Evolutionary conservation across 2,329 filamentous ascomycete species (phyloP).

Genomic region (Malbranchea zuffiana): DNA sequence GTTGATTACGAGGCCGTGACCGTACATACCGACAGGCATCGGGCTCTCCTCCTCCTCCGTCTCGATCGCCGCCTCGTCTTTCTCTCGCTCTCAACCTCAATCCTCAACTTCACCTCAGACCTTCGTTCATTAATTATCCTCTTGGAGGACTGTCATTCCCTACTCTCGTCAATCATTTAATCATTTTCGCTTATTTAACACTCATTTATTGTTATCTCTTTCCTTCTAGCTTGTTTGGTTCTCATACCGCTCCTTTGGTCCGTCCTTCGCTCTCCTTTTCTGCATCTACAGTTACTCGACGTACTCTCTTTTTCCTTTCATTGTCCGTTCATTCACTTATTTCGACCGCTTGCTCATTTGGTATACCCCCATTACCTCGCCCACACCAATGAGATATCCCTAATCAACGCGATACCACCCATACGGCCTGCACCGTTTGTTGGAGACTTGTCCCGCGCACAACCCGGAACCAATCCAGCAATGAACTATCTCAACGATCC

Average conservation of each 20-base stretch:
- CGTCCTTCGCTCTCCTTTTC: slow-evolving; percentile 15
- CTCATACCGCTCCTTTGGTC: slow-evolving; percentile 9
- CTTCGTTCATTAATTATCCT: background rate
- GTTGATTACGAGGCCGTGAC: too few species aligned
- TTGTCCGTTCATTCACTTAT: background rate
- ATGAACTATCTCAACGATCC: slow-evolving; percentile 34
- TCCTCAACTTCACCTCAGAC: slow-evolving; percentile 4
- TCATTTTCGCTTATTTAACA: slow-evolving; percentile 14
- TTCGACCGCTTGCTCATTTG: slow-evolving; percentile 15
- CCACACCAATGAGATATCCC: background rate
- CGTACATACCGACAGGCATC: too few species aligned
- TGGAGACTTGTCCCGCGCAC: too few species aligned
- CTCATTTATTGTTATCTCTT: slow-evolving; percentile 15
- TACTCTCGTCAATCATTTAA: slow-evolving; percentile 4
- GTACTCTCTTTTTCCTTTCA: background rate
- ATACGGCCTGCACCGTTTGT: too few species aligned
- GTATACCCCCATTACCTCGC: background rate
- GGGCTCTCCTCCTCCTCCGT: slow-evolving; percentile 1
- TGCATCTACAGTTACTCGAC: background rate
- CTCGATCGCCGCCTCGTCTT: too few species aligned
- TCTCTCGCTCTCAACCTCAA: background rate
- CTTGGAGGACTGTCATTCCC: slow-evolving; percentile 3
- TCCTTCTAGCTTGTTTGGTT: slow-evolving; percentile 15
- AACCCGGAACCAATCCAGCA: slow-evolving; percentile 9
- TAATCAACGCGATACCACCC: background rate